Evolutionary conservation across 208 protist species (phyloP).

Genomic region (Leishmania major): DNA sequence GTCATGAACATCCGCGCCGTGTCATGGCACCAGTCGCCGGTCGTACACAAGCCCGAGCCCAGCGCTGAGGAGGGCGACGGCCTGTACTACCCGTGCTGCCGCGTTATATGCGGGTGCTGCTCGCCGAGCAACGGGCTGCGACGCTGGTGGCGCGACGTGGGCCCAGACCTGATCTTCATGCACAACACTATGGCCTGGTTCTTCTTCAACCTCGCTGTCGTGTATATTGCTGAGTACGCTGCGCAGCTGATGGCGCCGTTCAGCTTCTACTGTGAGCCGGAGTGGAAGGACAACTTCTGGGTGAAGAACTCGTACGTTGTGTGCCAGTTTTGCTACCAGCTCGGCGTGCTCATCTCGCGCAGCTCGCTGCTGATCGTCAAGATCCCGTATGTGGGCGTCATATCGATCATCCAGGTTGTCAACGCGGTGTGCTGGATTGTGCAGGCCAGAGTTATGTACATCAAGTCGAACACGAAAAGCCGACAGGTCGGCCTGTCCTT

Average conservation of each 20-base stretch:
- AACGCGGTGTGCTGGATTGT: conserved; percentile 90
- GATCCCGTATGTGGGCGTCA: conserved; percentile 80
- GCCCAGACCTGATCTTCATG: conserved; percentile 38
- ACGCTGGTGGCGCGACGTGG: conserved; percentile 56
- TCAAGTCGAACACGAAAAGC: conserved; percentile 39
- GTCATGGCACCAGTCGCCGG: conserved; percentile 33
- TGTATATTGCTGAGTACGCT: conserved; percentile 90
- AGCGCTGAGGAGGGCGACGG: background rate
- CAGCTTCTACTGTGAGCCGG: conserved; percentile 59
- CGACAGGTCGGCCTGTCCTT: conserved; percentile 63
- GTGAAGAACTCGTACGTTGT: conserved; percentile 80
- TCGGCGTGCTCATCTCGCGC: conserved; percentile 89
- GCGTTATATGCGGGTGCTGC: background rate
- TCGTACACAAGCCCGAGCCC: background rate
- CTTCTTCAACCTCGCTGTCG: conserved; percentile 75
- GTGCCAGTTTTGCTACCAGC: conserved; percentile 91
- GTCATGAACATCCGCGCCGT: conserved; percentile 51
- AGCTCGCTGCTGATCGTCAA: conserved; percentile 78
- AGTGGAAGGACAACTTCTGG: conserved; percentile 57
- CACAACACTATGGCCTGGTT: conserved; percentile 73
- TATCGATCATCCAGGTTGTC: conserved; percentile 84
- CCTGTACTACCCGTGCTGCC: background rate
- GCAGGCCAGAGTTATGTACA: conserved; percentile 76
- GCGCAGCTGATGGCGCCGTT: conserved; percentile 85
- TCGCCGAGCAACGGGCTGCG: conserved; percentile 21